A percentile compares a stretch with the other conserved stretches of the same genome.
These are phyloP conservation scores for Saccharomyces paradoxus DNA, from an alignment of 805 yeast genomes.

Conservation along the genomic window DNA sequence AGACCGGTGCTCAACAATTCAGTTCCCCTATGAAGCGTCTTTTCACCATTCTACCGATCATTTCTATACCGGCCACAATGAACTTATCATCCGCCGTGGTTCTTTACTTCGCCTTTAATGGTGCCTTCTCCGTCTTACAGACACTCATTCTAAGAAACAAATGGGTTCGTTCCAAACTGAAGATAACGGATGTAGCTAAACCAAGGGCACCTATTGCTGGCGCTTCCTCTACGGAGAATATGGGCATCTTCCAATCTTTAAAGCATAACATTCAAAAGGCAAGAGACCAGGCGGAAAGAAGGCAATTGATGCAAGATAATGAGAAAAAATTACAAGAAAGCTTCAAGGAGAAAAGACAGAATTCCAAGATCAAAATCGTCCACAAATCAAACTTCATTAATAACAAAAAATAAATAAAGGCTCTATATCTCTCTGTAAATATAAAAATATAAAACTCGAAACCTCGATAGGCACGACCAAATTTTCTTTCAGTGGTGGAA, in stretches of 20 bases:
- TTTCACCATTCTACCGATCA: conserved; percentile 65
- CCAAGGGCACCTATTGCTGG: conserved; percentile 19
- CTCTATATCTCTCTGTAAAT: neutral
- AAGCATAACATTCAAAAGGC: conserved; percentile 35
- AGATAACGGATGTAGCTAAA: conserved; percentile 55
- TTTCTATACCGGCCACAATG: conserved; percentile 85
- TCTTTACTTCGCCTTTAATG: conserved; percentile 76
- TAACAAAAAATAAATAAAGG: neutral
- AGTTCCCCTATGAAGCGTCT: conserved; percentile 59
- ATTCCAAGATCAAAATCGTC: conserved; percentile 25
- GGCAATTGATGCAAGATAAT: conserved; percentile 30
- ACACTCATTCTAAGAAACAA: conserved; percentile 54
- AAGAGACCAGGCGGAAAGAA: conserved; percentile 33
- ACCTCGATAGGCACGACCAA: neutral
- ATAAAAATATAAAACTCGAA: neutral
- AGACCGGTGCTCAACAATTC: conserved; percentile 69
- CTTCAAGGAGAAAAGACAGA: conserved; percentile 27
- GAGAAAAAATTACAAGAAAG: conserved; percentile 28
- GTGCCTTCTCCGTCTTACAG: conserved; percentile 66
- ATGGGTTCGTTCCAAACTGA: conserved; percentile 46
- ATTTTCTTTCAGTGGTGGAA: neutral
- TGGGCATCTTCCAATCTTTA: conserved; percentile 33
- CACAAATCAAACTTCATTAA: conserved; percentile 21
- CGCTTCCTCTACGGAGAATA: conserved; percentile 15
- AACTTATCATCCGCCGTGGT: conserved; percentile 78